Percentiles rank a stretch among this genome's conserved stretches.
These are phyloP conservation scores for Colletotrichum sp. DNA, from an alignment of 2,329 filamentous ascomycete genomes.

Conservation along the genomic window DNA sequence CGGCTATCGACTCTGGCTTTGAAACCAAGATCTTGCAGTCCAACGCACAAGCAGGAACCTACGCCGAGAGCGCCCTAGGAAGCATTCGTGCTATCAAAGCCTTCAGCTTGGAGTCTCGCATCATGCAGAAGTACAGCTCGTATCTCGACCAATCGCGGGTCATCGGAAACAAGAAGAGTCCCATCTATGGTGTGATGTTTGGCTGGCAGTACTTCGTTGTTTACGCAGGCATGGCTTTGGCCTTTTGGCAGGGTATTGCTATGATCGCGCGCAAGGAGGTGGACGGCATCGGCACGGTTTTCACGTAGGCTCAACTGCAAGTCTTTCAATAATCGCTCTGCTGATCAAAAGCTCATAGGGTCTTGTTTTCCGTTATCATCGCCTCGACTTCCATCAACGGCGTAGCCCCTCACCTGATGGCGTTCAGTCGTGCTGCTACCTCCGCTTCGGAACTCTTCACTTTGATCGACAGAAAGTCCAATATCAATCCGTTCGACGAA, in stretches of 20 bases:
- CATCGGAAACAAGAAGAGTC: constrained; percentile 33
- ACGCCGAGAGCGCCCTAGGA: constrained; percentile 30
- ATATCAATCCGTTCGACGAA: constrained; percentile 25
- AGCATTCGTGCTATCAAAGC: constrained; percentile 20
- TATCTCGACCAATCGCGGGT: constrained; percentile 23
- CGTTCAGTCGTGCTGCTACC: constrained; percentile 26
- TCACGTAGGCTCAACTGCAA: constrained; percentile 5
- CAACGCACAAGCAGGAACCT: constrained; percentile 27
- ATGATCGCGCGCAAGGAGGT: constrained; percentile 34
- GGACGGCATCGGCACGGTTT: constrained; percentile 15
- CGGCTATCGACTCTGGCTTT: constrained; percentile 26
- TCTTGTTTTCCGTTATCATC: constrained; percentile 29
- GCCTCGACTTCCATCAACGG: constrained; percentile 24
- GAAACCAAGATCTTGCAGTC: constrained; percentile 28
- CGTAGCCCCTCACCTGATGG: constrained; percentile 23
- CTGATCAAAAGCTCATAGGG: constrained; percentile 28
- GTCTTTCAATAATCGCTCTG: constrained; percentile 31
- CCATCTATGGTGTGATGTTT: constrained; percentile 32
- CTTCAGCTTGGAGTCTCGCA: constrained; percentile 15
- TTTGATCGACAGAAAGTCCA: constrained; percentile 28
- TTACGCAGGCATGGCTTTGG: constrained; percentile 22
- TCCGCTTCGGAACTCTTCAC: constrained; percentile 27
- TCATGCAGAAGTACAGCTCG: constrained; percentile 13
- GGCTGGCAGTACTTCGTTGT: constrained; percentile 46
- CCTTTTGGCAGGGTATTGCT: constrained; percentile 35